A percentile compares a stretch with the other conserved stretches of the same genome.
Evolutionary conservation across 768 basidiomycete species (phyloP).

Genomic region (Gyrodon lividus): DNA sequence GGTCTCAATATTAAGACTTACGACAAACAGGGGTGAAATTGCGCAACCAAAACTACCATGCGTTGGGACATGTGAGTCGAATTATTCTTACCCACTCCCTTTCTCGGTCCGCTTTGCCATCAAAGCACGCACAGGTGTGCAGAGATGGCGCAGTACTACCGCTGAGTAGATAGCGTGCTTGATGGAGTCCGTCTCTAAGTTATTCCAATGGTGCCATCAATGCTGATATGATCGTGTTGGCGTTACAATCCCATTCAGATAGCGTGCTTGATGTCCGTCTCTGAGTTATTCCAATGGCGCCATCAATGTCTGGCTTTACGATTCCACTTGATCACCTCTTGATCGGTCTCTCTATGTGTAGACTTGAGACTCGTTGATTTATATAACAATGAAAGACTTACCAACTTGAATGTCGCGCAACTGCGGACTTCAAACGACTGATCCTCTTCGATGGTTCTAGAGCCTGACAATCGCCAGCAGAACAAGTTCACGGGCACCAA

Average conservation of each 20-base stretch:
- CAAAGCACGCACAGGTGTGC: not conserved
- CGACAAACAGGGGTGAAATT: constrained; percentile 14
- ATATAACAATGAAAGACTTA: not conserved
- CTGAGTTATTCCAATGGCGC: no score
- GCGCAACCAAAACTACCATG: constrained; percentile 13
- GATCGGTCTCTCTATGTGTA: not conserved
- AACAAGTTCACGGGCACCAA: not conserved
- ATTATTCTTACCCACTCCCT: constrained; percentile 12
- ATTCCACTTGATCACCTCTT: not conserved
- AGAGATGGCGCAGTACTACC: not conserved
- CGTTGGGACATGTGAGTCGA: constrained; percentile 12
- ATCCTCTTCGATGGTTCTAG: no score
- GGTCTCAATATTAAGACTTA: not conserved
- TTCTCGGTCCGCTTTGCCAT: constrained; percentile 2
- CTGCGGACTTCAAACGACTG: not conserved
- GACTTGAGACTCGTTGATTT: not conserved
- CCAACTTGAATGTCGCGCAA: not conserved
- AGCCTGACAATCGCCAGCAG: not conserved
- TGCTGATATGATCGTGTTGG: not conserved
- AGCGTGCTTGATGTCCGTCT: not conserved
- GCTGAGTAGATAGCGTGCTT: not conserved
- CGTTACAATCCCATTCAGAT: not conserved
- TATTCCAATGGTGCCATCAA: no score
- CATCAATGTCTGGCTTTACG: not conserved
- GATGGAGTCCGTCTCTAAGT: not conserved